Conservation (phyloP, 768 basidiomycete species). For the Rhodosporidiobolus odoratus region DNA sequence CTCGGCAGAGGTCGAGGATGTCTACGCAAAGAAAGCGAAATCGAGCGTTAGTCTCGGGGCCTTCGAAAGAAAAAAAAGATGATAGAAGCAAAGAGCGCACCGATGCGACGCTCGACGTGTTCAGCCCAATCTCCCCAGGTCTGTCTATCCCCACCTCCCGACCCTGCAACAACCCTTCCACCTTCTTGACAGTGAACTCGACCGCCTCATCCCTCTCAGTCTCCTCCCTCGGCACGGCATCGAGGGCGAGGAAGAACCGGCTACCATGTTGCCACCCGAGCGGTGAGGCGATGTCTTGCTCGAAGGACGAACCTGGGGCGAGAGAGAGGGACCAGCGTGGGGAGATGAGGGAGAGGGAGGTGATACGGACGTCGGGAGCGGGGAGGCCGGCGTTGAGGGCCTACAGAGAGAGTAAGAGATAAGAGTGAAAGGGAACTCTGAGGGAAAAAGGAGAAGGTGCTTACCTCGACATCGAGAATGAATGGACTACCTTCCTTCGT, state of each 20-base stretch:
- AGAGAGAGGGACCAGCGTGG: conserved; percentile 61
- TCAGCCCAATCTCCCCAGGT: not conserved
- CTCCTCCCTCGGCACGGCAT: conserved; percentile 47
- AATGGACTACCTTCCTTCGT: not conserved
- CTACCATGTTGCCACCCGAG: conserved; percentile 53
- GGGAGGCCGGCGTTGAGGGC: conserved; percentile 25
- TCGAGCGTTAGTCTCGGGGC: no score
- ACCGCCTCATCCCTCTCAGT: not conserved
- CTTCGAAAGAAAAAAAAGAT: not conserved
- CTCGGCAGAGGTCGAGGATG: not conserved
- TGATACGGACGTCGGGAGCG: conserved; percentile 50
- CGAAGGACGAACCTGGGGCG: conserved; percentile 50
- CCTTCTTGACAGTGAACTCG: conserved; percentile 1
- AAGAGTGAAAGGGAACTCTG: conserved; percentile 52
- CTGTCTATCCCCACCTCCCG: conserved; percentile 10
- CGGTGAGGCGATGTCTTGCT: conserved; percentile 49
- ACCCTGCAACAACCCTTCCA: conserved; percentile 25
- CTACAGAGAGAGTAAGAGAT: conserved; percentile 52
- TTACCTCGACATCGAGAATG: conserved; percentile 25
- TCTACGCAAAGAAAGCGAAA: not conserved
- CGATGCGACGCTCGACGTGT: not conserved
- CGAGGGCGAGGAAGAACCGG: conserved; percentile 51
- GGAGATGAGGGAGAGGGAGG: conserved; percentile 62
- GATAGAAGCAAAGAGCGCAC: not conserved
- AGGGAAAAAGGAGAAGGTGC: not conserved